Percentiles rank a stretch among this genome's conserved stretches.
Conservation (phyloP, 345 rosid genomes). For the Salix viminalis region DNA sequence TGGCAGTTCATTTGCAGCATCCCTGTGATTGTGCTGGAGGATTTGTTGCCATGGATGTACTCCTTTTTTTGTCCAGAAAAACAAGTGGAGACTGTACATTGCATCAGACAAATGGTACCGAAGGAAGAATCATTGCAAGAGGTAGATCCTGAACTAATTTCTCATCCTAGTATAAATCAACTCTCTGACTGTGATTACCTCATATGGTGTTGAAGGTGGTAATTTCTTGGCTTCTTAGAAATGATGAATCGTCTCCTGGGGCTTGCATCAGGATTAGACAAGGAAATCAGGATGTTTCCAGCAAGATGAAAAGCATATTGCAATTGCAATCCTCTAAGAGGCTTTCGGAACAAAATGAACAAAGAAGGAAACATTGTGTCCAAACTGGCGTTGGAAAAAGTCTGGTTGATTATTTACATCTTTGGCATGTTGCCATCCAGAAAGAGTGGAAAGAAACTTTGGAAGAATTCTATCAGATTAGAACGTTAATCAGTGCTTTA, state of each 20-base stretch:
- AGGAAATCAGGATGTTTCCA: conserved; percentile 22
- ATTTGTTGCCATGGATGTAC: conserved; percentile 59
- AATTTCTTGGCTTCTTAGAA: conserved; percentile 43
- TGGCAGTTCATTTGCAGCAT: conserved; percentile 66
- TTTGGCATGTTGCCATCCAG: conserved; percentile 52
- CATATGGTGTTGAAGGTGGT: conserved; percentile 45
- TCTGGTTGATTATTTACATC: conserved; percentile 38
- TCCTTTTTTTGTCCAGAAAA: conserved; percentile 46
- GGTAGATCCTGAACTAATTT: conserved; percentile 38
- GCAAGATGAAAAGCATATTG: conserved; percentile 20
- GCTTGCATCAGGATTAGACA: conserved; percentile 19
- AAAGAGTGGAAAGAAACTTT: conserved; percentile 55
- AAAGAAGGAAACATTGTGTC: conserved; percentile 22
- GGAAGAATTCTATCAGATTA: conserved; percentile 37
- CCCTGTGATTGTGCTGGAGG: conserved; percentile 59
- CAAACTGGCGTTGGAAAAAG: conserved; percentile 20
- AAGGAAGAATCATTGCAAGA: conserved; percentile 48
- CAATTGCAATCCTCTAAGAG: conserved; percentile 21
- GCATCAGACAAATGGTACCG: conserved; percentile 43
- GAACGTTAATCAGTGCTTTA: conserved; percentile 31
- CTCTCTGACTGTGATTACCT: conserved; percentile 17
- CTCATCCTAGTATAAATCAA: conserved; percentile 6
- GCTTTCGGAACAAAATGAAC: conserved; percentile 27
- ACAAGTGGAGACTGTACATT: conserved; percentile 31
- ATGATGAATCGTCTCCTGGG: conserved; percentile 24